phyloP scores from a whole-genome alignment of 139 green algal species.

The Zygnema circumcarinatum region DNA sequence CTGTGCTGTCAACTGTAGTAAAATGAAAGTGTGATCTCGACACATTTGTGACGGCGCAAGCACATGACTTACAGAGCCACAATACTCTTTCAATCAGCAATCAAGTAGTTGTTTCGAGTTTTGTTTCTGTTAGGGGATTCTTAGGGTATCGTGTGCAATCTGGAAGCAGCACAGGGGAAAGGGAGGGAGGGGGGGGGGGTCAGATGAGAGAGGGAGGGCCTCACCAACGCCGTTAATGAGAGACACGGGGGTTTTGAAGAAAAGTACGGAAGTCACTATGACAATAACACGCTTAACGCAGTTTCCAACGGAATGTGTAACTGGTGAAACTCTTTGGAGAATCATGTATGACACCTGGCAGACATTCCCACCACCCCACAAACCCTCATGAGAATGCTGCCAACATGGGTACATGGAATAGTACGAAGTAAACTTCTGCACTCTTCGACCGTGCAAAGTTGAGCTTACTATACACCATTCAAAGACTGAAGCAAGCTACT shows the following conservation, averaged over 20 bases:
- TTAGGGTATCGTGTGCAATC: too few species aligned
- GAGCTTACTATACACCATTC: too few species aligned
- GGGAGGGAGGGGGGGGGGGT: too few species aligned
- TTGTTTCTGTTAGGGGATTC: too few species aligned
- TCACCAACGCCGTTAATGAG: slow-evolving; percentile 68
- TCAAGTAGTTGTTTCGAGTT: too few species aligned
- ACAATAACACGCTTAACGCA: slow-evolving; percentile 97
- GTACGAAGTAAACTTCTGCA: not conserved
- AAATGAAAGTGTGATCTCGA: not conserved
- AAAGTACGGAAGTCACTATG: slow-evolving; percentile 88
- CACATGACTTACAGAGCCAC: not conserved
- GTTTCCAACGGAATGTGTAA: slow-evolving; percentile 99
- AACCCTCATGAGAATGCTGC: not conserved
- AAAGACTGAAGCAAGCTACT: too few species aligned
- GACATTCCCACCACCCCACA: slow-evolving; percentile 7
- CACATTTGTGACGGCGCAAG: not conserved
- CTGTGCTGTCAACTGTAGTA: not conserved
- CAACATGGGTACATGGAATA: not conserved
- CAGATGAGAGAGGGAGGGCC: not conserved
- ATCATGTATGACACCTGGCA: slow-evolving; percentile 84
- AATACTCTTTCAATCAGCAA: too few species aligned
- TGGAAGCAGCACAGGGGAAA: too few species aligned
- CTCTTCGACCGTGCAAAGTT: too few species aligned
- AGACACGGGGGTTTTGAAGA: slow-evolving; percentile 90
- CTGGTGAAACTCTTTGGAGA: slow-evolving; percentile 84